phyloP scores from a whole-genome alignment of 306 rosid genomes.

The Cucumis sativus region Cucumber_9930_V3 NC_026655.2:84001-84500 shows the following conservation, averaged over 20 bases:
- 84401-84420: too few species aligned
- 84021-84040: not conserved
- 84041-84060: not conserved
- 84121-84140: not conserved
- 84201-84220: not conserved
- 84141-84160: not conserved
- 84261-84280: not conserved
- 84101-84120: not conserved
- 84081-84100: not conserved
- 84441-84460: conserved; percentile 35
- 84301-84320: not conserved
- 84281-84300: not conserved
- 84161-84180: not conserved
- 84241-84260: not conserved
- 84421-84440: not conserved
- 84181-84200: not conserved
- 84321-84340: not conserved
- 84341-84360: not conserved
- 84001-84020: not conserved
- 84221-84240: not conserved
- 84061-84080: not conserved
- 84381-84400: too few species aligned
- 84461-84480: conserved; percentile 97
- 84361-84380: too few species aligned
- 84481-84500: conserved; percentile 94